Evolutionary conservation across 2,329 filamentous ascomycete genomes (phyloP).

Genomic region (Colletotrichum sp.): DNA sequence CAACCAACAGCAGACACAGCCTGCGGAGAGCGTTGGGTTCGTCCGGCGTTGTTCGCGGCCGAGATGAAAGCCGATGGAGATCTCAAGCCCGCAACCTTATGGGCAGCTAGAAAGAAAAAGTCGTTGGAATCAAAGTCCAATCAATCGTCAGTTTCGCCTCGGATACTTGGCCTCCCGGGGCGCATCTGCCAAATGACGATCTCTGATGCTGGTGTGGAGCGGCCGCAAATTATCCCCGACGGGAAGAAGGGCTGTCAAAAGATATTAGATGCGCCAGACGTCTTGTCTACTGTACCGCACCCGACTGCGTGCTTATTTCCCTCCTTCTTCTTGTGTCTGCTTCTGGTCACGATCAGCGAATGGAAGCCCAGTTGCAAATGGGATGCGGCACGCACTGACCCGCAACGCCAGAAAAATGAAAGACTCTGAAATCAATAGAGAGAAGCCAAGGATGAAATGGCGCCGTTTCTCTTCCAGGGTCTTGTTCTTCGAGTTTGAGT

Average conservation of each 20-base stretch:
- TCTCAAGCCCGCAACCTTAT: not conserved
- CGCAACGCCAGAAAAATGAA: not conserved
- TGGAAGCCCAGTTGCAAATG: not conserved
- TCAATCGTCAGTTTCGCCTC: constrained; percentile 11
- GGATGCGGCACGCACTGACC: not conserved
- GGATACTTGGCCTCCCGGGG: constrained; percentile 14
- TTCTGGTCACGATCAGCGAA: constrained; percentile 5
- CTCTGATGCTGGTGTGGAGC: constrained; percentile 19
- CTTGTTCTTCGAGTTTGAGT: not conserved
- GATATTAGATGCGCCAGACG: not conserved
- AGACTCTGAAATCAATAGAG: not conserved
- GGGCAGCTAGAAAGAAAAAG: not conserved
- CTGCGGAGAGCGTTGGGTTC: not conserved
- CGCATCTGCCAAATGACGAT: constrained; percentile 25
- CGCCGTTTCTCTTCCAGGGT: not conserved
- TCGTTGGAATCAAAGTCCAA: not conserved
- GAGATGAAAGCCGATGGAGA: constrained; percentile 10
- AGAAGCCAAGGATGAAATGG: not conserved
- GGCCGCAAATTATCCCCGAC: constrained; percentile 17
- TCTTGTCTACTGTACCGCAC: not conserved
- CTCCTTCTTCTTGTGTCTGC: not conserved
- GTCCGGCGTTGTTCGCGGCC: constrained; percentile 3
- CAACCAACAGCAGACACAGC: not conserved
- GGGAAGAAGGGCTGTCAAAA: not conserved
- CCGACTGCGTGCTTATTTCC: constrained; percentile 5